phyloP scores from a whole-genome alignment of 129 eudicot species.

The Flaveria trinervia region DNA sequence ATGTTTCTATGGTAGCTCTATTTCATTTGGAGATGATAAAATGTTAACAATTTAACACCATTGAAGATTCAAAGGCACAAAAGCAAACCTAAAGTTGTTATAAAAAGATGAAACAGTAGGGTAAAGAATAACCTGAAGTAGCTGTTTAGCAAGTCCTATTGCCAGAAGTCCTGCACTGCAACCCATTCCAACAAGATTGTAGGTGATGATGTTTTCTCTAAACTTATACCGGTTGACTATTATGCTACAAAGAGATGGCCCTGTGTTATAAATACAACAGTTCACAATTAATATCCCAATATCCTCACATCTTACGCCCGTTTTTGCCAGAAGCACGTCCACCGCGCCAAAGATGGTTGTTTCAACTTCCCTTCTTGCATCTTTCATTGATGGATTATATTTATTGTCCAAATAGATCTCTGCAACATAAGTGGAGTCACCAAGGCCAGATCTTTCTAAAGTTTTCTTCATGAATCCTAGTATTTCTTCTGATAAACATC shows the following conservation, averaged over 20 bases:
- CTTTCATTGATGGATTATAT: conserved; percentile 20
- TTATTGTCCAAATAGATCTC: conserved; percentile 29
- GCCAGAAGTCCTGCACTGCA: conserved; percentile 54
- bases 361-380: conserved; percentile 46
- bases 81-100: too few species aligned
- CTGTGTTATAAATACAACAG: conserved; percentile 38
- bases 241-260: conserved; percentile 43
- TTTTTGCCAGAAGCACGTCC: conserved; percentile 45
- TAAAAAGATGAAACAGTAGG: neutral
- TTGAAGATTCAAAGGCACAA: too few species aligned
- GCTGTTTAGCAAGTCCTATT: conserved; percentile 49
- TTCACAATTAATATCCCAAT: conserved; percentile 49
- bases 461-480: conserved; percentile 31
- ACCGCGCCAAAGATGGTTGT: conserved; percentile 48
- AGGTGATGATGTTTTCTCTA: conserved; percentile 33
- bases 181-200: conserved; percentile 68
- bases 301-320: conserved; percentile 30
- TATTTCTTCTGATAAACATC: conserved; percentile 27
- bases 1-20: too few species aligned
- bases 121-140: conserved; percentile 45
- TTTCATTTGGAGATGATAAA: too few species aligned
- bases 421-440: conserved; percentile 50
- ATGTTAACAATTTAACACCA: too few species aligned
- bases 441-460: conserved; percentile 39
- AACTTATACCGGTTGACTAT: conserved; percentile 56